A percentile compares a stretch with the other conserved stretches of the same genome.
Conservation (phyloP, 2,329 filamentous ascomycete genomes). For the Penicillium sp. region DNA sequence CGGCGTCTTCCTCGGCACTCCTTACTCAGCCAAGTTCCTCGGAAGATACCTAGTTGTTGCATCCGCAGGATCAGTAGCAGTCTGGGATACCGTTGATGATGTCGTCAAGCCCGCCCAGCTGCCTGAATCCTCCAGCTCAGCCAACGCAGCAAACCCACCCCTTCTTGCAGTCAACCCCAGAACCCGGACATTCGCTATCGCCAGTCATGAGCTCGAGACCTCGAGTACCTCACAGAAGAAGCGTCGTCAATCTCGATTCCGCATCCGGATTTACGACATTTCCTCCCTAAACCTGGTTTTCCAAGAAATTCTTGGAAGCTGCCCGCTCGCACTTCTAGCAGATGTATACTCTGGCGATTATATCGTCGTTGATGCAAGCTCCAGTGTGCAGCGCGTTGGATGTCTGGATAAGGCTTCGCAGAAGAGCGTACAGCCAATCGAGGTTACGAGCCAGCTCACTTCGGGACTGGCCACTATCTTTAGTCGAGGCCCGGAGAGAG, state of each 20-base stretch:
- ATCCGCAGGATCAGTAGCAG: constrained; percentile 64
- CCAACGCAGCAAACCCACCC: constrained; percentile 17
- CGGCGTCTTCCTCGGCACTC: constrained; percentile 63
- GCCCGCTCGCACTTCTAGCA: constrained; percentile 67
- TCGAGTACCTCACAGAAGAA: constrained; percentile 42
- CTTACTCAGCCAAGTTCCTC: constrained; percentile 69
- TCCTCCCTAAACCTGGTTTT: constrained; percentile 60
- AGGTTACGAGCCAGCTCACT: constrained; percentile 25
- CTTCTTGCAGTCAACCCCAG: constrained; percentile 66
- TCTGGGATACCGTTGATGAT: constrained; percentile 84
- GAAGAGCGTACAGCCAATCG: constrained; percentile 22
- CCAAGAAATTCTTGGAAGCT: constrained; percentile 53
- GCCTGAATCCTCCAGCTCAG: constrained; percentile 39
- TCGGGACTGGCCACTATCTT: constrained; percentile 39
- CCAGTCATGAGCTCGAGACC: constrained; percentile 33
- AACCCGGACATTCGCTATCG: constrained; percentile 66
- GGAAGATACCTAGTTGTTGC: constrained; percentile 73
- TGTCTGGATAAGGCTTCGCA: constrained; percentile 27
- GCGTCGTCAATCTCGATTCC: constrained; percentile 44
- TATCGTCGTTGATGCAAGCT: constrained; percentile 71
- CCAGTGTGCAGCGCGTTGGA: constrained; percentile 61
- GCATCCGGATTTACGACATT: constrained; percentile 66
- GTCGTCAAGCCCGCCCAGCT: constrained; percentile 66
- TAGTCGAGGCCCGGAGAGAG: constrained; percentile 18
- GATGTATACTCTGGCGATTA: constrained; percentile 68